Conservation (phyloP, 2,329 filamentous ascomycete genomes). For the Colletotrichum graminicola region DNA sequence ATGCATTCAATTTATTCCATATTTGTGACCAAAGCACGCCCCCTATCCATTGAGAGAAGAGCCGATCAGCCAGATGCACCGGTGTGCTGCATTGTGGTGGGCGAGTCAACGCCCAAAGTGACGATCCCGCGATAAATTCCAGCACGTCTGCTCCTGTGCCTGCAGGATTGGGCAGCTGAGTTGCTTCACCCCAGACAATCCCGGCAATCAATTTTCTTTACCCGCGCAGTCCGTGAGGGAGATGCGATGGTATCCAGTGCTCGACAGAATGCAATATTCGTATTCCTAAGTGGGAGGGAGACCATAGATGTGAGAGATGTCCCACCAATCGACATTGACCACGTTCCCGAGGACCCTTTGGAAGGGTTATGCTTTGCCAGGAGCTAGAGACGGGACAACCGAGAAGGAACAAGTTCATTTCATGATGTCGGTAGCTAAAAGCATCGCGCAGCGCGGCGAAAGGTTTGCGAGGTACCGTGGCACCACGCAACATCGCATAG, state of each 20-base stretch:
- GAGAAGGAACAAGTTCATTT: slow-evolving; percentile 27
- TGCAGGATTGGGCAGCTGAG: slow-evolving; percentile 22
- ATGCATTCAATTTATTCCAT: not conserved
- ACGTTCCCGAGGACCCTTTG: not conserved
- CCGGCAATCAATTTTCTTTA: slow-evolving; percentile 14
- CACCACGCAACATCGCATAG: not conserved
- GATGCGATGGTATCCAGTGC: slow-evolving; percentile 1
- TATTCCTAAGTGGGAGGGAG: not conserved
- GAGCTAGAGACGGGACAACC: slow-evolving; percentile 19
- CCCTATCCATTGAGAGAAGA: not conserved
- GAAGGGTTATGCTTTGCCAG: slow-evolving; percentile 26
- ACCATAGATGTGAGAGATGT: not conserved
- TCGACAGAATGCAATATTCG: not conserved
- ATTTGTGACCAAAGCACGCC: slow-evolving; percentile 1
- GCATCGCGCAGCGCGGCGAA: not conserved
- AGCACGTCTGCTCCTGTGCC: slow-evolving; percentile 16
- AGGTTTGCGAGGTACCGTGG: not conserved
- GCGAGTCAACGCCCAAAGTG: not conserved
- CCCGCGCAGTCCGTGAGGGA: slow-evolving; percentile 21
- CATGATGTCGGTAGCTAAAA: slow-evolving; percentile 16
- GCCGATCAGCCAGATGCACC: not conserved
- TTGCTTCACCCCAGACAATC: slow-evolving; percentile 24
- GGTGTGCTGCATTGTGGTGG: slow-evolving; percentile 1
- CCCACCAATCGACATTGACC: slow-evolving; percentile 9
- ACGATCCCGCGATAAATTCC: slow-evolving; percentile 31